A percentile compares a stretch with the other conserved stretches of the same genome.
These are phyloP conservation scores for Elongisporangium undulatum DNA, from an alignment of 352 stramenopile genomes.

Conservation along the genomic window DNA sequence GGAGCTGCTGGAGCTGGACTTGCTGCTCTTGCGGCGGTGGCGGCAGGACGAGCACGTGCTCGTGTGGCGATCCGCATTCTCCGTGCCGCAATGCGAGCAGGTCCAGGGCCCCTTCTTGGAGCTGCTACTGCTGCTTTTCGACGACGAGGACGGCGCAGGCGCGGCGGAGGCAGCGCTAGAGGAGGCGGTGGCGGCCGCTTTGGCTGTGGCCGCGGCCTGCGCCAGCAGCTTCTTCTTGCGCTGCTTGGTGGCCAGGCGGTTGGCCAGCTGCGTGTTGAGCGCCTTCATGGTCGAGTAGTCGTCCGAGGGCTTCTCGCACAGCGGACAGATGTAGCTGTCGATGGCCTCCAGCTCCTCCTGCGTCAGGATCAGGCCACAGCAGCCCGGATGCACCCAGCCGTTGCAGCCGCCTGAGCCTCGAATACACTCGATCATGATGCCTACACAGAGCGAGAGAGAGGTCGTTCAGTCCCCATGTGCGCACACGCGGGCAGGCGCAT, in stretches of 20 bases:
- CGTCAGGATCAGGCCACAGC: constrained; percentile 84
- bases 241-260: constrained; percentile 46
- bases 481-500: not conserved
- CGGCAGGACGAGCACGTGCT: constrained; percentile 43
- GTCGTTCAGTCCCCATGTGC: not conserved
- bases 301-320: constrained; percentile 69
- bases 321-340: constrained; percentile 80
- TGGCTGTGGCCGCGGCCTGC: not conserved
- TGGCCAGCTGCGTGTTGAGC: constrained; percentile 74
- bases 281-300: constrained; percentile 60
- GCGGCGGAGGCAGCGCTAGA: not conserved
- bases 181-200: not conserved
- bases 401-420: constrained; percentile 87
- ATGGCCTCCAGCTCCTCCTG: constrained; percentile 83
- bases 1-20: constrained; percentile 9
- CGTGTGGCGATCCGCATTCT: constrained; percentile 34
- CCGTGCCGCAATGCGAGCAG: constrained; percentile 37
- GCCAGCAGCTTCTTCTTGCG: constrained; percentile 33
- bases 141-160: constrained; percentile 3
- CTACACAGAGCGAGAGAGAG: constrained; percentile 12
- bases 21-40: constrained; percentile 13
- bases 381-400: constrained; percentile 88
- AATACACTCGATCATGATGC: constrained; percentile 93
- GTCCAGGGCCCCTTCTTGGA: constrained; percentile 19
- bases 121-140: constrained; percentile 8